A percentile compares a stretch with the other conserved stretches of the same genome.
phyloP scores from a whole-genome alignment of 805 yeast species.

The Candida mattraensis region DNA sequence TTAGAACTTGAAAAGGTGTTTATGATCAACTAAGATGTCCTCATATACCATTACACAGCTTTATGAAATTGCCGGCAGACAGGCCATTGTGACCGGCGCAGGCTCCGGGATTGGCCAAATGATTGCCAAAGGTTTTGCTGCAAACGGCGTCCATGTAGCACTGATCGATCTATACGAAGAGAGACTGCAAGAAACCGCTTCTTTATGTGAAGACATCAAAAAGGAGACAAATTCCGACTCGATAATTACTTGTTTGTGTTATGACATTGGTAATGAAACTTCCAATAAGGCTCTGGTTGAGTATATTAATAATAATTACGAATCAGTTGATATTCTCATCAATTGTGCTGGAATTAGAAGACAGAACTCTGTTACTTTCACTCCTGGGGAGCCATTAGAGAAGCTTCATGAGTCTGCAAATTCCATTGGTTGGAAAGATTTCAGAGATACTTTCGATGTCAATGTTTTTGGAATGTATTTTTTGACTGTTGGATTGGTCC shows the following conservation, averaged over 20 bases:
- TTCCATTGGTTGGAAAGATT: constrained; percentile 24
- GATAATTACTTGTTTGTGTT: constrained; percentile 19
- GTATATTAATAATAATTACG: constrained; percentile 18
- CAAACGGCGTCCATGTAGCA: constrained; percentile 24
- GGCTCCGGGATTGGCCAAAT: constrained; percentile 28
- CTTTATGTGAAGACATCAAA: constrained; percentile 16
- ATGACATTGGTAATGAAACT: constrained; percentile 20
- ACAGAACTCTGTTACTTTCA: constrained; percentile 18
- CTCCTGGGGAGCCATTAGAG: constrained; percentile 22
- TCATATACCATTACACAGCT: constrained; percentile 15
- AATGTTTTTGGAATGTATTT: constrained; percentile 28
- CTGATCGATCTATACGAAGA: constrained; percentile 23
- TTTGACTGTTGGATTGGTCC: constrained; percentile 23
- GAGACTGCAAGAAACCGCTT: constrained; percentile 18
- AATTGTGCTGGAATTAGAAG: constrained; percentile 27
- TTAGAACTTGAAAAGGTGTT: too few species aligned
- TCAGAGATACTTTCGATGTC: constrained; percentile 23
- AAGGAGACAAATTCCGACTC: constrained; percentile 18
- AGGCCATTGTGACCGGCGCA: constrained; percentile 26
- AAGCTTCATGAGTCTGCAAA: constrained; percentile 21
- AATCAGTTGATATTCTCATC: constrained; percentile 21
- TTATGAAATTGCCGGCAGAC: constrained; percentile 23
- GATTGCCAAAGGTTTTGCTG: constrained; percentile 22
- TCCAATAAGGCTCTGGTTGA: constrained; percentile 22
- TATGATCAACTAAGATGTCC: constrained; percentile 18